Conservation (phyloP, 306 rosid species). For the Rosa multiflora region DNA sequence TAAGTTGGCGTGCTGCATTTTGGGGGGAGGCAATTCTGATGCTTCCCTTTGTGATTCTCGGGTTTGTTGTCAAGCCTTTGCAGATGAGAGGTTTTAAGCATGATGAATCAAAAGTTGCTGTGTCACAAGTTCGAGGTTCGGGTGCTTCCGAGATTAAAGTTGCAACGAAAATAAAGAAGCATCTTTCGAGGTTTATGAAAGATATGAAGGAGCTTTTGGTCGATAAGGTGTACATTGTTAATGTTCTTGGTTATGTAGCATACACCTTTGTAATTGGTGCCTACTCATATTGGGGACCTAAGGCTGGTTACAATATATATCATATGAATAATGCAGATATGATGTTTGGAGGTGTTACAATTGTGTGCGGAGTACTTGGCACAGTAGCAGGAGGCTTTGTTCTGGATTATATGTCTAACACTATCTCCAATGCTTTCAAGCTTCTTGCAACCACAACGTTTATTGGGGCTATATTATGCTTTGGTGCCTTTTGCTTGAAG, state of each 20-base stretch:
- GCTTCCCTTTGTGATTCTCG: constrained; percentile 75
- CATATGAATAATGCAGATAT: constrained; percentile 83
- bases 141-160: constrained; percentile 45
- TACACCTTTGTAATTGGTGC: constrained; percentile 87
- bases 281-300: constrained; percentile 91
- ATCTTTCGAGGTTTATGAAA: constrained; percentile 42
- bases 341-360: constrained; percentile 79
- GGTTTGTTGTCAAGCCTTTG: constrained; percentile 70
- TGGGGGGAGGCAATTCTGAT: constrained; percentile 67
- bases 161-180: constrained; percentile 21
- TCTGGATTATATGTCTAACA: constrained; percentile 57
- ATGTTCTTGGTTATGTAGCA: constrained; percentile 63
- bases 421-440: constrained; percentile 86
- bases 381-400: constrained; percentile 69
- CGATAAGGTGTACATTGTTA: constrained; percentile 62
- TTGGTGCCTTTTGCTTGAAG: constrained; percentile 66
- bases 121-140: constrained; percentile 34
- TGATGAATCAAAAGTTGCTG: constrained; percentile 31
- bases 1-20: constrained; percentile 69
- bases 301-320: constrained; percentile 74
- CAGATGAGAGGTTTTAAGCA: constrained; percentile 58
- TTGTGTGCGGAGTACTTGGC: constrained; percentile 73
- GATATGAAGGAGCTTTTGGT: constrained; percentile 68
- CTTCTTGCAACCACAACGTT: constrained; percentile 65
- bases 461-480: constrained; percentile 64